Evolutionary conservation across 345 rosid genomes (phyloP), one percentile per base, ranked within the genome.

Genomic region (Gossypium raimondii): DNA sequence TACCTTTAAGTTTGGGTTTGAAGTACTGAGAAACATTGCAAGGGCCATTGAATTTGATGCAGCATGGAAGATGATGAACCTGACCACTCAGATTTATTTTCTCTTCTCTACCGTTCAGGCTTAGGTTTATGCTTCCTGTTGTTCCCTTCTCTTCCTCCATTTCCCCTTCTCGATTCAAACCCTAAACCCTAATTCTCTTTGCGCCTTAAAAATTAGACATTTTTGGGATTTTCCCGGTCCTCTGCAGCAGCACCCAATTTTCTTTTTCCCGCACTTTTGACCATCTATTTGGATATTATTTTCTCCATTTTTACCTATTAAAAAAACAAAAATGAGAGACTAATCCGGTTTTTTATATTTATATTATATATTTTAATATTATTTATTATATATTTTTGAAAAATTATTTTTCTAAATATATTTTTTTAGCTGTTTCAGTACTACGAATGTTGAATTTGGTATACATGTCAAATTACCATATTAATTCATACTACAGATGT

Each of bases 61-160:
- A 85, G 81, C 98, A 94, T 77, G 98, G 98, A n/a, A 92, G 89
- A 22, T 82, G 88, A 77, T 91, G 98, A 50, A 93, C 88, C 34
- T 82, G 75, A 58, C 87, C 78, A 13, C 82, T 89, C 47, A 94
- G 79, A 73, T 87, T 82, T n/a, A 56, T 75, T 20, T 75, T 67
- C 4, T 81, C 75, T 29, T 73, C 73, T 44, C 67, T 66, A 47
- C 52, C 27, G 76, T 64, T 73, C 76, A 43, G 70, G 16, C 61
- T 80, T 17, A 87, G 59, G 20, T 87, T 85, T 79, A 88, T 83
- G 41, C 70, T 77, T 74, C 89, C 88, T 50, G 73, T 61, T 7
- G 79, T 63, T 43, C 73, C 77, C 22, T 43, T 72, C 16, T 70
- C 76, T 63, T 62, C 84, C 11, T 73, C 79, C 79, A 78, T 78